phyloP scores from a whole-genome alignment of 805 yeast species.

The Torulaspora indica region DNA sequence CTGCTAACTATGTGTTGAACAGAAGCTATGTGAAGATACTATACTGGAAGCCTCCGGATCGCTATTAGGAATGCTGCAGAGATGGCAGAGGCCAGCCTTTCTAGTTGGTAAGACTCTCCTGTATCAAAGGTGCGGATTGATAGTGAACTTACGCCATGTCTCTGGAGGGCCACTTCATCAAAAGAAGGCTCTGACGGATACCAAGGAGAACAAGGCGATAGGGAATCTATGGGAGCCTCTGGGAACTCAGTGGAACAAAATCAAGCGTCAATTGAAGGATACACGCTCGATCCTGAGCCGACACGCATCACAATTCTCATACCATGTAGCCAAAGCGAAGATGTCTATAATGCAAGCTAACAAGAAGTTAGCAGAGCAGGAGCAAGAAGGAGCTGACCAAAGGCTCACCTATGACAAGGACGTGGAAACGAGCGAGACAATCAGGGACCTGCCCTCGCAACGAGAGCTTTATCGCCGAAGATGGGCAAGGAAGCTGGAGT shows the following conservation, averaged over 20 bases:
- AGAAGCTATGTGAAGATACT: neutral
- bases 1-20: neutral
- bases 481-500: conserved; percentile 44
- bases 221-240: conserved; percentile 5
- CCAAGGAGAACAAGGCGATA: neutral
- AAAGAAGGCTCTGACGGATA: neutral
- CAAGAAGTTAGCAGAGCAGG: conserved; percentile 37
- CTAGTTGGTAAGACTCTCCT: neutral
- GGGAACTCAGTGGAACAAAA: conserved; percentile 17
- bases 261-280: conserved; percentile 12
- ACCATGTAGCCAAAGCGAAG: conserved; percentile 31
- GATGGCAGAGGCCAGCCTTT: neutral
- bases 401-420: conserved; percentile 37
- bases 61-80: conserved; percentile 5
- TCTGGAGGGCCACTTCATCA: conserved; percentile 1
- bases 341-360: conserved; percentile 38
- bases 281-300: conserved; percentile 11
- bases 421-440: conserved; percentile 30
- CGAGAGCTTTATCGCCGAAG: conserved; percentile 39
- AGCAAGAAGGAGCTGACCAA: conserved; percentile 34
- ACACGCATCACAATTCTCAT: conserved; percentile 16
- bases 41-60: neutral
- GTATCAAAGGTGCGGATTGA: neutral
- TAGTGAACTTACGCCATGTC: neutral
- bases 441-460: conserved; percentile 44